Base-by-base conservation (phyloP, 176 grass and related monocot species). In the Echinochloa phyllopogon region DNA sequence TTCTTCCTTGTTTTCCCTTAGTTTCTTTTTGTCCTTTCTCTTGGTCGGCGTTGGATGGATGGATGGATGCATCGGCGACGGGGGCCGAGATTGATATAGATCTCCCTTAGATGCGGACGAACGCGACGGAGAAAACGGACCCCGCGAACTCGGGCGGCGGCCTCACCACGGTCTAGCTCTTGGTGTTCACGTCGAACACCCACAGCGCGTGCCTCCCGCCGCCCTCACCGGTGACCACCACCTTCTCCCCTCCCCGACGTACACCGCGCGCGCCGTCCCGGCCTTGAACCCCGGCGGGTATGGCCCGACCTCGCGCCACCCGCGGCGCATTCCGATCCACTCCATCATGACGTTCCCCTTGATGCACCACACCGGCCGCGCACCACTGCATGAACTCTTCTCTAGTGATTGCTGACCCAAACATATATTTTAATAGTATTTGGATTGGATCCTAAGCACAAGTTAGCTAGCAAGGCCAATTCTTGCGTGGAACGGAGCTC, bases 311-410 rank as follows among this genome's bases (percentile, higher is more conserved):
- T 90, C 73, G 56, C 71, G 60, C 96, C 96, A 94, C 8, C 74
- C 74, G 1, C 71, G 40, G 0, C 86, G 37, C 21, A 11, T 65
- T 0, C 89, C 89, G 4, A 71, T 51, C 78, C 90, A 92, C 74
- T 88, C 90, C 83, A 88, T 85, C 41, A 82, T 33, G 47, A 83
- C 90, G 40, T 23, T 77, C 0, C 88, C 85, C 45, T 82, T 76
- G 58, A 93, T 82, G 80, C 92, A 88, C 89, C 92, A 98, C 0
- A 98, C 80, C 4, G 72, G 14, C 90, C 94, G 0, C 64, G 15
- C 0, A 90, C 89, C 0, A 77, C 89, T 10, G 94, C 86, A 77
- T 78, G 82, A 82, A 83, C 91, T 98, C 91, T n/a, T 37, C 78
- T 44, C 57, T 58, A 82, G 63, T 1, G 8, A 69, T 80, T 23